These are phyloP conservation scores for Kodamaea lidongshanica DNA, from an alignment of 805 yeast species.

Conservation along the genomic window DNA sequence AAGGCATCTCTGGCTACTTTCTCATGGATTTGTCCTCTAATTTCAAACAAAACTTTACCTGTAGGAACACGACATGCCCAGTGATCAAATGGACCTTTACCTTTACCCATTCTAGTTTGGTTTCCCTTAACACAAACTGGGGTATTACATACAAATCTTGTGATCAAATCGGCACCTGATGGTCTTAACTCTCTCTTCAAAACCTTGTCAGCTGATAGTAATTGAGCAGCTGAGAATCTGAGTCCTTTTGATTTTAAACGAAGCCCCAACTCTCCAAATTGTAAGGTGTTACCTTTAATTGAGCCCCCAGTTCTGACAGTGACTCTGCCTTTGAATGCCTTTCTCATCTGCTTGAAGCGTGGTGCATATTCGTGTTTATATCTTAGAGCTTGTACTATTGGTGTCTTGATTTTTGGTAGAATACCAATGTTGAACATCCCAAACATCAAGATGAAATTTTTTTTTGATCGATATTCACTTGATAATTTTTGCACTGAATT, in stretches of 20 bases:
- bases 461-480: too few relatives aligned
- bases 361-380: slow-evolving; percentile 74
- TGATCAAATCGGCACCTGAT: slow-evolving; percentile 65
- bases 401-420: too few relatives aligned
- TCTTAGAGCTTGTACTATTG: slow-evolving; percentile 28
- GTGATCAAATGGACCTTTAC: slow-evolving; percentile 95
- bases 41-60: slow-evolving; percentile 86
- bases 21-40: slow-evolving; percentile 76
- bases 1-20: slow-evolving; percentile 84
- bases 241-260: slow-evolving; percentile 85
- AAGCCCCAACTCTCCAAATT: slow-evolving; percentile 79
- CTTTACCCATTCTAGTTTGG: slow-evolving; percentile 99
- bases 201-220: slow-evolving; percentile 85
- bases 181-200: slow-evolving; percentile 80
- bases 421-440: too few relatives aligned
- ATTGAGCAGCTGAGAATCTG: slow-evolving; percentile 78
- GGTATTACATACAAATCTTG: slow-evolving; percentile 75
- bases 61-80: slow-evolving; percentile 97
- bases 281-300: slow-evolving; percentile 74
- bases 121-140: slow-evolving; percentile 96
- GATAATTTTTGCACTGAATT: too few relatives aligned
- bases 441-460: too few relatives aligned
- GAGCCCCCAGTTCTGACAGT: slow-evolving; percentile 95
- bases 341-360: slow-evolving; percentile 56
- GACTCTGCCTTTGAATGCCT: slow-evolving; percentile 91